A percentile compares a stretch with the other conserved stretches of the same genome.
Conservation (phyloP, 768 basidiomycete genomes). For the Hirschioporus abietinus region DNA sequence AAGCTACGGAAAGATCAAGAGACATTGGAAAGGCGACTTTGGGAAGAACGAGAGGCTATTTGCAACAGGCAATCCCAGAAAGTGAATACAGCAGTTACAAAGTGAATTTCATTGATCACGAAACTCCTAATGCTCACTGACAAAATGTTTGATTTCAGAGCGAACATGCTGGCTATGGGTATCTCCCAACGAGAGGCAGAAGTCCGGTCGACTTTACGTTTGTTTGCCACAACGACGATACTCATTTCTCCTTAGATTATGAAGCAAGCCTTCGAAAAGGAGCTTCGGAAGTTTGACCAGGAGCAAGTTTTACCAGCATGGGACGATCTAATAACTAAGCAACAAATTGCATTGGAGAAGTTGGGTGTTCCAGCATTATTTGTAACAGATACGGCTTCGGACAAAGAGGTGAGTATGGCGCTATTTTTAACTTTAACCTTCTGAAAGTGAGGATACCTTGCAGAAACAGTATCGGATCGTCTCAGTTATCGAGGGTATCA, state of each 20-base stretch:
- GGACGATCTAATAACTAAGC: constrained; percentile 67
- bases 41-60: constrained; percentile 60
- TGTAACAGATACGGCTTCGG: constrained; percentile 38
- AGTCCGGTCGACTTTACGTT: constrained; percentile 33
- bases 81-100: constrained; percentile 60
- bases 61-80: constrained; percentile 64
- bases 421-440: neutral
- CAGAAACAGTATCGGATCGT: constrained; percentile 70
- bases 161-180: constrained; percentile 55
- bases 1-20: constrained; percentile 73
- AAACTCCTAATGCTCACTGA: neutral
- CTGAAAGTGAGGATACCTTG: constrained; percentile 8
- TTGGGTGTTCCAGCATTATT: constrained; percentile 72
- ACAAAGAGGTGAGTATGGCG: constrained; percentile 49
- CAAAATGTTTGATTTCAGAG: constrained; percentile 35
- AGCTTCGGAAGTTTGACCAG: constrained; percentile 62
- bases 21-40: constrained; percentile 60
- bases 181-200: constrained; percentile 68
- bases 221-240: constrained; percentile 2
- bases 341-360: constrained; percentile 58
- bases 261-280: constrained; percentile 56
- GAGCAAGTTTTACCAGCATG: constrained; percentile 68
- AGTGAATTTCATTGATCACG: constrained; percentile 34
- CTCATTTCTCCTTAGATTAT: constrained; percentile 46
- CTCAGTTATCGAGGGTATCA: constrained; percentile 57